Base-by-base conservation (phyloP, 257 asterid species). In the Solanum appendiculatum region DNA sequence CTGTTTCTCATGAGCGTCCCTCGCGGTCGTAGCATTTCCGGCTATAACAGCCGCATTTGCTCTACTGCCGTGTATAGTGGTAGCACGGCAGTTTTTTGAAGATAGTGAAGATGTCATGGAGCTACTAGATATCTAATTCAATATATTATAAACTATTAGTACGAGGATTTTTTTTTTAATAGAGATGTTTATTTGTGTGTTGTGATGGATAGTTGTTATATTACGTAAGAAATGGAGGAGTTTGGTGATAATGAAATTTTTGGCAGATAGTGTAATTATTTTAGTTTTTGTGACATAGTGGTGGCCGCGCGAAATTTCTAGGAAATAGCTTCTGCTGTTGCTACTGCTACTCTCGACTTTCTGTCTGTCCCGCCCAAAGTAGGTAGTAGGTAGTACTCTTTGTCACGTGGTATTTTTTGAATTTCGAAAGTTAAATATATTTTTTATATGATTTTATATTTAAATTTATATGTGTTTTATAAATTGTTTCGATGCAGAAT, bases 1-100 rank as follows among this genome's bases (percentile, higher is more conserved):
- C 6, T 40, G 86, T 69, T 86, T 88, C 51, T 91, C 92, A 14
- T 48, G 33, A 31, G 63, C 37, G 0, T 51, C 85, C 84, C 80
- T 64, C 37, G 84, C 31, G 13, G 54, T 10, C n/a, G 5, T 5
- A 6, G 20, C 29, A 13, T 69, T 14, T 39, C 56, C 20, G 15
- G 58, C 34, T 15, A 37, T 2, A 9, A 68, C 82, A 48, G 31
- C 33, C 21, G 87, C 37, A 34, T 63, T 40, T 7, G 66, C 75
- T 36, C 84, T 39, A 2, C 82, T 14, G 20, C 82, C 83, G 12
- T 58, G 87, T 51, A 7, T 25, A 11, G 34, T 29, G 44, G 36
- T 48, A 14, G 42, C 36, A 21, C 42, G 27, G 6, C 86, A 68
- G 20, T 77, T 60, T 63, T 51, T 68, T 25, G 69, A 37, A 25